These are phyloP conservation scores for Vitis cinerea DNA, from an alignment of 164 flowering plant species.

Conservation along the genomic window DNA sequence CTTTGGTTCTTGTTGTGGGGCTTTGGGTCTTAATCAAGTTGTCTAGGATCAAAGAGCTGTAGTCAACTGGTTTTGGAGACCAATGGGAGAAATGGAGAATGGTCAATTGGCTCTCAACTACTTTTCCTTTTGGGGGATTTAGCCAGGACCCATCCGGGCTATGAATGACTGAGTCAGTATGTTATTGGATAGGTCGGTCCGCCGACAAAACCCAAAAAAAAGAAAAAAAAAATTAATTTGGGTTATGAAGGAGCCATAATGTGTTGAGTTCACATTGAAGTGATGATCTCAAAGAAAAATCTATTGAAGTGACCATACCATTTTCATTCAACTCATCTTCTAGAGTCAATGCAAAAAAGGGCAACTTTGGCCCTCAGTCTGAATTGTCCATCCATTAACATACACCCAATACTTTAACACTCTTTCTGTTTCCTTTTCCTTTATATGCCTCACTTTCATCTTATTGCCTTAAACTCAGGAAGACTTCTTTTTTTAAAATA, in stretches of 20 bases:
- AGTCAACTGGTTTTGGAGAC: too few species aligned
- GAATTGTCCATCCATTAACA: neutral
- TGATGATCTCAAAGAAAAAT: neutral
- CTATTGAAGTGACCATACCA: slow-evolving; percentile 11
- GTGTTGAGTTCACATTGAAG: too few species aligned
- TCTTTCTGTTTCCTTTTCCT: slow-evolving; percentile 4
- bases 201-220: slow-evolving; percentile 1
- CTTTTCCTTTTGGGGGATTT: neutral
- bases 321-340: slow-evolving; percentile 15
- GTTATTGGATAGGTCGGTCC: neutral
- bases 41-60: slow-evolving; percentile 1
- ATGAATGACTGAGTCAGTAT: too few species aligned
- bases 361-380: slow-evolving; percentile 17
- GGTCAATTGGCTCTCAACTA: too few species aligned
- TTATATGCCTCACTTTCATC: slow-evolving; percentile 4
- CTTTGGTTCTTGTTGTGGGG: slow-evolving; percentile 17
- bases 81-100: too few species aligned
- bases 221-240: neutral
- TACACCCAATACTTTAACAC: neutral
- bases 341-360: slow-evolving; percentile 32
- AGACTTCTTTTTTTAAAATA: too few species aligned
- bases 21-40: slow-evolving; percentile 8
- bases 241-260: too few species aligned
- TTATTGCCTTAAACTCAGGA: neutral
- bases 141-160: slow-evolving; percentile 7